Evolutionary conservation across 148 eudicot species (phyloP), one percentile per base, ranked within the genome.

Genomic region (Diospyros lotus): DNA sequence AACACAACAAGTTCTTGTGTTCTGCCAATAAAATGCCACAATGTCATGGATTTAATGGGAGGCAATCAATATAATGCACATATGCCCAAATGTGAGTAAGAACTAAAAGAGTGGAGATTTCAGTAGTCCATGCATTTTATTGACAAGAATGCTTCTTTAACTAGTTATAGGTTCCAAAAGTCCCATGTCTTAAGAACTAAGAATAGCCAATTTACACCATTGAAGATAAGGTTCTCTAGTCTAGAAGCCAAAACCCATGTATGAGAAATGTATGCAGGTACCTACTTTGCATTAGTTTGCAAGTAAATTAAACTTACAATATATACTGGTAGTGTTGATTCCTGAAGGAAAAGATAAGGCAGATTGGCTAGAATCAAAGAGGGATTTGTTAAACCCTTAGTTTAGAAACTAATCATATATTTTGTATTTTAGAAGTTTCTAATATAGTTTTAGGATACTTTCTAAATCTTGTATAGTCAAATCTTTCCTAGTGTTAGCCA

Each of bases 1-100:
- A 95, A 68, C 38, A 97, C 94, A 73, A 95, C 87, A 69, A 95
- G 96, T 79, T 95, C 97, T 78, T 87, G 96, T 73, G 96, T 87
- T 66, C 98, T 95, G 87, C 78, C 54, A 76, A 75, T 11, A 72
- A 73, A 70, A 78, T 54, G 63, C 73, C 54, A 73, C 28, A 68
- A 42, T 17, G 42, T 39, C 41, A 14, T 73, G 45, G 38, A 53
- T 46, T 68, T 66, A 45, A 8, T n/a, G 48, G 39, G 40, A 75
- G 5, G 63, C 11, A 13, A 52, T 50, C 39, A 50, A 4, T 38
- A 12, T 10, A 46, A 46, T 50, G n/a, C 39, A 64, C 9, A 9
- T 28, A 74, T 4, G 4, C 41, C 10, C 1, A 38, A 53, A 74
- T 28, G 15, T 38, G 76, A 4, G 4, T n/a, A 14, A 1, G 38